Percentiles rank a stretch among this genome's conserved stretches.
Evolutionary conservation across 2,329 filamentous ascomycete species (phyloP).

Genomic region (Epichloe typhina): DNA sequence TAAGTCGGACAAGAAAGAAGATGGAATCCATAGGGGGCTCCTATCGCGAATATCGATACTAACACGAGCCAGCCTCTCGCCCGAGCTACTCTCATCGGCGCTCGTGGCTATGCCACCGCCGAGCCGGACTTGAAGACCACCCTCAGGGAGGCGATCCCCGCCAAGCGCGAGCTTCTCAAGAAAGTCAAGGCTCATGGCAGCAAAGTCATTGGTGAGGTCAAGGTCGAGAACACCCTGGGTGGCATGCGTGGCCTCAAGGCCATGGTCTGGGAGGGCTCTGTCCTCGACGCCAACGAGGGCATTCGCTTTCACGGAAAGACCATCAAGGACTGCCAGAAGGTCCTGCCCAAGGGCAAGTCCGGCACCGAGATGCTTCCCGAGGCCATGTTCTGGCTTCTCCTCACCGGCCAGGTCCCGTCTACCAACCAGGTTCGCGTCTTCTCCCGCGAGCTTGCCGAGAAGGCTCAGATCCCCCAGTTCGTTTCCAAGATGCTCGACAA

Average conservation of each 20-base stretch:
- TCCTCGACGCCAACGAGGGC: conserved; percentile 90
- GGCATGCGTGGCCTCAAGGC: conserved; percentile 96
- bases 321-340: conserved; percentile 93
- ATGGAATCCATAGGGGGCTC: neutral
- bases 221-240: conserved; percentile 85
- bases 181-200: conserved; percentile 77
- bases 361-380: conserved; percentile 97
- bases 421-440: conserved; percentile 69
- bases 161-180: conserved; percentile 85
- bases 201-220: conserved; percentile 82
- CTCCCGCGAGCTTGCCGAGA: conserved; percentile 75
- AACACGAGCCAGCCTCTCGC: conserved; percentile 6
- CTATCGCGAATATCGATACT: neutral
- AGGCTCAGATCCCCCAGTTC: conserved; percentile 70
- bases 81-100: conserved; percentile 17
- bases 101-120: conserved; percentile 56
- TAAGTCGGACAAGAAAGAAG: conserved; percentile 22
- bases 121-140: conserved; percentile 86
- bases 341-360: conserved; percentile 81
- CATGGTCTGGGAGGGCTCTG: conserved; percentile 98
- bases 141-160: conserved; percentile 72
- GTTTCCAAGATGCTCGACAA: conserved; percentile 78
- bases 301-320: conserved; percentile 97
- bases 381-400: conserved; percentile 97
- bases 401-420: conserved; percentile 85